These are phyloP conservation scores for Begonia loranthoides DNA, from an alignment of 306 rosid genomes.

Conservation along the genomic window DNA sequence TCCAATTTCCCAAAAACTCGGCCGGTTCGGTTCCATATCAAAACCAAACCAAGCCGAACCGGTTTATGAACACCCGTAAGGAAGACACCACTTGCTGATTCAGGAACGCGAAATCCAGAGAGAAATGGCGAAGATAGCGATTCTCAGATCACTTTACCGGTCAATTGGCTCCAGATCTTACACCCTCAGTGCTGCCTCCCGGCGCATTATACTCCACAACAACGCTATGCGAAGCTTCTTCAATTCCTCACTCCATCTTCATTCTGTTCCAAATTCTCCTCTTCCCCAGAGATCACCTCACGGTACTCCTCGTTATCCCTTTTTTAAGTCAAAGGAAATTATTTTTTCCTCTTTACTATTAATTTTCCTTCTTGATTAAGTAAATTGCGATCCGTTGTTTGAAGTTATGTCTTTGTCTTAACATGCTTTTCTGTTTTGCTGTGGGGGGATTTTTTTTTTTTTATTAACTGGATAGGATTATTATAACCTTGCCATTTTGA, in stretches of 20 bases:
- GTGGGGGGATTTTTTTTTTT: too few relatives aligned
- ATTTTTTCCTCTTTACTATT: background rate
- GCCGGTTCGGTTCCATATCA: too few relatives aligned
- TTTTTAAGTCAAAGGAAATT: background rate
- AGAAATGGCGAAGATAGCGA: slow-evolving; percentile 43
- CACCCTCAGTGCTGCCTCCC: slow-evolving; percentile 16
- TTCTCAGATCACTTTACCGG: slow-evolving; percentile 49
- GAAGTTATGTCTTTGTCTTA: too few relatives aligned
- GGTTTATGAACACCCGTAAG: too few relatives aligned
- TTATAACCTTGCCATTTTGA: too few relatives aligned
- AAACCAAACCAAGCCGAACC: too few relatives aligned
- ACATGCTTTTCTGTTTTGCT: background rate
- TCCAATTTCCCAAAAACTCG: too few relatives aligned
- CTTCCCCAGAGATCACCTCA: slow-evolving; percentile 1
- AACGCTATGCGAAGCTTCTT: slow-evolving; percentile 19
- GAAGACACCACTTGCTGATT: too few relatives aligned
- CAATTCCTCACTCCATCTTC: slow-evolving; percentile 15
- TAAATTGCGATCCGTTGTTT: too few relatives aligned
- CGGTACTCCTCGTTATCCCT: slow-evolving; percentile 8
- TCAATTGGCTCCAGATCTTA: slow-evolving; percentile 52
- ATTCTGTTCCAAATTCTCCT: slow-evolving; percentile 1
- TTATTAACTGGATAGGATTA: too few relatives aligned
- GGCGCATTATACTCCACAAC: slow-evolving; percentile 5
- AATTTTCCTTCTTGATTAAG: too few relatives aligned
- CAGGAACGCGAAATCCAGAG: too few relatives aligned